Conservation (phyloP, 495 filamentous ascomycete species). For the Bathelium albidoporum region DNA sequence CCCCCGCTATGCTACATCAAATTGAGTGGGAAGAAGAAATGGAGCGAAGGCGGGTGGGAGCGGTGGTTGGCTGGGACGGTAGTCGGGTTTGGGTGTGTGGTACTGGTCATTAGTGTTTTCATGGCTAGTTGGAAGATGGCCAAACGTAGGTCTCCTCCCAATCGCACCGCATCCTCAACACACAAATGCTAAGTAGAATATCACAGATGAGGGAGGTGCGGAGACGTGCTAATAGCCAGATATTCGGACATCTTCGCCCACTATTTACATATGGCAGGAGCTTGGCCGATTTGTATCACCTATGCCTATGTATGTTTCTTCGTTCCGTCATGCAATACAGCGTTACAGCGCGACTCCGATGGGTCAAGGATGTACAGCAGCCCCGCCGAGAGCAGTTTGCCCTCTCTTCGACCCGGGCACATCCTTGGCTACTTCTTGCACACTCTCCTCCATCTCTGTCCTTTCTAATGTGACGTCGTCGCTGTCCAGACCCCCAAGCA, state of each 20-base stretch:
- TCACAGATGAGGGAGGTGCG: background rate
- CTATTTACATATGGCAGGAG: background rate
- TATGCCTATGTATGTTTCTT: background rate
- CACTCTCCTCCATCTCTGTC: slow-evolving; percentile 2
- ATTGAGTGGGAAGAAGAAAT: slow-evolving; percentile 51
- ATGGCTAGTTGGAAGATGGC: slow-evolving; percentile 44
- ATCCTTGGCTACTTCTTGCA: slow-evolving; percentile 9
- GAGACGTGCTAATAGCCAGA: background rate
- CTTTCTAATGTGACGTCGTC: slow-evolving; percentile 20
- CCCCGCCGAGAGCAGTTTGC: slow-evolving; percentile 22
- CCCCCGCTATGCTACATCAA: slow-evolving; percentile 93
- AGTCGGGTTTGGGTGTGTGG: slow-evolving; percentile 64
- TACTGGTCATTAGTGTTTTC: slow-evolving; percentile 74
- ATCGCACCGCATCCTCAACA: background rate
- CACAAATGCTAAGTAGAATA: background rate
- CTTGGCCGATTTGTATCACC: background rate
- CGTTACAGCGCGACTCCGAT: background rate
- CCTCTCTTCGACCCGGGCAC: slow-evolving; percentile 19
- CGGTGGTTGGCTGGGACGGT: slow-evolving; percentile 57
- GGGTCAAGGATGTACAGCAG: slow-evolving; percentile 17
- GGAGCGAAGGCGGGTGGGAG: slow-evolving; percentile 47
- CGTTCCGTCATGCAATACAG: background rate
- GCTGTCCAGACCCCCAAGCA: slow-evolving; percentile 38
- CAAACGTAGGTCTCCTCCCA: slow-evolving; percentile 9
- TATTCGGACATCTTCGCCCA: background rate